Conservation (phyloP, 352 stramenopile species). For the Phytophthora colocasiae region DNA sequence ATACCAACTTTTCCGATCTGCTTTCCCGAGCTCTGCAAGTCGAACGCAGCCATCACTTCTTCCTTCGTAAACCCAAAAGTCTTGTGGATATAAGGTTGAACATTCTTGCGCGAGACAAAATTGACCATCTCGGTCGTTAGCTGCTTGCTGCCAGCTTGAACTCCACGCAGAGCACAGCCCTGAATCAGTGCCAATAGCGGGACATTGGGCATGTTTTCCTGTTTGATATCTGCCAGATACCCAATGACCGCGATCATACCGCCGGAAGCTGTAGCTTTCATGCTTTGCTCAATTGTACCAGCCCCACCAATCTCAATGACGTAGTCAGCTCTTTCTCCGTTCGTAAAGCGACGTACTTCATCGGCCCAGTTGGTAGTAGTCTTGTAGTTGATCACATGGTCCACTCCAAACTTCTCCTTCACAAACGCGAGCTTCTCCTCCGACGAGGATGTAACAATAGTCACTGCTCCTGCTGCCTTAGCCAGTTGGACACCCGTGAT, state of each 20-base stretch:
- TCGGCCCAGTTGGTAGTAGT: constrained; percentile 40
- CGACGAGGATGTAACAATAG: constrained; percentile 42
- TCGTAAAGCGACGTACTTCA: constrained; percentile 31
- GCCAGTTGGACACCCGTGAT: constrained; percentile 39
- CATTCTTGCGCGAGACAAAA: constrained; percentile 33
- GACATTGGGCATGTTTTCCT: constrained; percentile 44
- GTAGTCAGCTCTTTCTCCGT: constrained; percentile 38
- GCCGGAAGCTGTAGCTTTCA: constrained; percentile 33
- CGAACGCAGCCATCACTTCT: constrained; percentile 36
- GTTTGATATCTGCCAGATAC: constrained; percentile 33
- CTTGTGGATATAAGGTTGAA: constrained; percentile 35
- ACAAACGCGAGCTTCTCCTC: constrained; percentile 34
- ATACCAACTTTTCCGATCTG: constrained; percentile 44
- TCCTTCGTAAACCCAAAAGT: constrained; percentile 34
- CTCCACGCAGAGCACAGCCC: constrained; percentile 28
- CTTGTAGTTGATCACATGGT: constrained; percentile 45
- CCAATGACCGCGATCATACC: constrained; percentile 39
- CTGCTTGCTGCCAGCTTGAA: constrained; percentile 33
- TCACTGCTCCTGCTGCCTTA: constrained; percentile 40
- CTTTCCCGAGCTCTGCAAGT: constrained; percentile 23
- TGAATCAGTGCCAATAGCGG: constrained; percentile 30
- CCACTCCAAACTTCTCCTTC: constrained; percentile 38
- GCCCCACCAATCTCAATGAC: constrained; percentile 44
- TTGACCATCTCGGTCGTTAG: constrained; percentile 30
- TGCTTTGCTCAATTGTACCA: constrained; percentile 45